Base-by-base conservation (phyloP, 257 asterid species). In the Solanum raphanifolium region DNA sequence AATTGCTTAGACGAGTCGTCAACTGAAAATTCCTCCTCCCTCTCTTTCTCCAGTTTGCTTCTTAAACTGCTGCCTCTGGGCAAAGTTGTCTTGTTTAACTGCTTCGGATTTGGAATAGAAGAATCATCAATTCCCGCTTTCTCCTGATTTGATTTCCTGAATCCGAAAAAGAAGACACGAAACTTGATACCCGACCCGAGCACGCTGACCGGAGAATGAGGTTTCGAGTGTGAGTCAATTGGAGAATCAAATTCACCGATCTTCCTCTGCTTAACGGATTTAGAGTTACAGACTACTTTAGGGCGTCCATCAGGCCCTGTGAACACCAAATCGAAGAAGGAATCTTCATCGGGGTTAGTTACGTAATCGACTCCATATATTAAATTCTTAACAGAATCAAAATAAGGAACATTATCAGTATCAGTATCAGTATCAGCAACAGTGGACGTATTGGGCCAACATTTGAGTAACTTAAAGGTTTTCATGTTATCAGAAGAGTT, bases 241-340 rank as follows among this genome's bases (percentile, higher is more conserved):
- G 29, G 34, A 83, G 41, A 73, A 15, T 76, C 35, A n/a, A 2
- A 38, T 76, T 39, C 83, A 29, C 75, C 75, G 1, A 20, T 39
- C 21, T 76, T 39, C 60, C 58, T 20, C 60, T 76, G 83, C 60
- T 86, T 66, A 32, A 20, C 68, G 0, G 62, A 6, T 73, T 85
- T 36, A 3, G 87, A 36, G 62, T 85, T 66, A 46, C 38, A 41
- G 25, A 52, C 78, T 34, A 69, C 72, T 15, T 48, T 86, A 27
- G 27, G 69, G 38, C 86, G 68, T 52, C 3, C 23, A 52, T 87
- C 88, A 4, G 95, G 95, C 9, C 96, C 89, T 4, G 90, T 83
- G 60, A 94, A 71, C 83, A 89, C 98, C 91, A 96, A 87, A 79
- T 96, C 99, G 84, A 96, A 93, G 90, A 93, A 93, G 41, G 99